A percentile compares a stretch with the other conserved stretches of the same genome.
Evolutionary conservation across 257 asterid genomes (phyloP).

Genomic region (Anisodus acutangulus): DNA sequence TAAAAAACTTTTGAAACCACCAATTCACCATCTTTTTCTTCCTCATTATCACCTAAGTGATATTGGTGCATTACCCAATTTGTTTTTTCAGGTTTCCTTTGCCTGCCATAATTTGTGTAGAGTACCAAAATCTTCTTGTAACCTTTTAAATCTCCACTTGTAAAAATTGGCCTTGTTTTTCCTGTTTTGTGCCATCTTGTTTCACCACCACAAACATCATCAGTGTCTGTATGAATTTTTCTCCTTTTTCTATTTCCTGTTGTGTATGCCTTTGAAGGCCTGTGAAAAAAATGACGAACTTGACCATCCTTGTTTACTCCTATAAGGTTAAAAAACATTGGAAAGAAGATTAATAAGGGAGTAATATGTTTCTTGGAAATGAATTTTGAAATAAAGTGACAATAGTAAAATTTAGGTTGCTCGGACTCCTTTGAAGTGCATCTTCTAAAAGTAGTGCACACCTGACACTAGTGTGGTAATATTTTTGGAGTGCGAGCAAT

Average conservation of each 20-base stretch:
- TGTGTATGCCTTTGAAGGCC: constrained; percentile 90
- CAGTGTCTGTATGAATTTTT: constrained; percentile 69
- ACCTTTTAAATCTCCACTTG: constrained; percentile 52
- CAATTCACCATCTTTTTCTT: constrained; percentile 84
- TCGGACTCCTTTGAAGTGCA: too few relatives aligned
- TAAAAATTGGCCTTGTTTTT: constrained; percentile 66
- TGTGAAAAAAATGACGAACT: constrained; percentile 86
- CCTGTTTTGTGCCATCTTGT: constrained; percentile 96
- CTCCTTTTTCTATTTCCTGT: constrained; percentile 85
- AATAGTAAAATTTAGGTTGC: too few relatives aligned
- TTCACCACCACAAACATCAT: constrained; percentile 54
- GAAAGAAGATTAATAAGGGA: too few relatives aligned
- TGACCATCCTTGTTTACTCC: constrained; percentile 88
- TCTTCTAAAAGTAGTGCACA: too few relatives aligned
- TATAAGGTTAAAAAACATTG: constrained; percentile 12
- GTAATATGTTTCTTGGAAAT: background rate
- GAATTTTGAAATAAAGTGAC: too few relatives aligned
- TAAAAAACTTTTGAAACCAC: constrained; percentile 85
- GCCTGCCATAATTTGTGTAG: constrained; percentile 87
- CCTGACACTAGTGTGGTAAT: too few relatives aligned
- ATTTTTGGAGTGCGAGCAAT: too few relatives aligned
- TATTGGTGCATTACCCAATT: constrained; percentile 96
- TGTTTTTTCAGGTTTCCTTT: constrained; percentile 79
- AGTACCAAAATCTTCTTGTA: constrained; percentile 84
- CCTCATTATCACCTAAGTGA: constrained; percentile 77